phyloP scores from a whole-genome alignment of 163 green algal species.

The Prototheca wickerhamii region DNA sequence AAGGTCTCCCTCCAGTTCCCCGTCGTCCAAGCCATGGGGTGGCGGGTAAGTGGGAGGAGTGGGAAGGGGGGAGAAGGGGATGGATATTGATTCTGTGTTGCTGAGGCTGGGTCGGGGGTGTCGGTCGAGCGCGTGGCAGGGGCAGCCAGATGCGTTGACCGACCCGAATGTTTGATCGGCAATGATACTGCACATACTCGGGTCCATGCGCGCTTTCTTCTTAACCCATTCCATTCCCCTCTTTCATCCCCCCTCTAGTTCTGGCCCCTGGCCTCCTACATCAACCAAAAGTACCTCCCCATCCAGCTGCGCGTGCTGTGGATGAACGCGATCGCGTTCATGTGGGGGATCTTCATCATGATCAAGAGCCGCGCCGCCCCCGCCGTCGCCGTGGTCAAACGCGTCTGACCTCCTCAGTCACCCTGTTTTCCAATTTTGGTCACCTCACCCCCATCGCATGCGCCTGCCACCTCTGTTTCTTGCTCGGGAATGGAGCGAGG shows the following conservation, averaged over 20 bases:
- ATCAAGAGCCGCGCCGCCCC: background rate
- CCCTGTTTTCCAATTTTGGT: no score
- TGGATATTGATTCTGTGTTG: background rate
- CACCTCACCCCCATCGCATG: no score
- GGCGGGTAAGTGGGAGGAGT: slow-evolving; percentile 5
- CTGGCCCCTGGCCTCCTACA: slow-evolving; percentile 60
- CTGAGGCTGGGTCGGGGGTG: background rate
- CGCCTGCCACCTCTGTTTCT: no score
- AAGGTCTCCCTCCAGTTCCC: slow-evolving; percentile 22
- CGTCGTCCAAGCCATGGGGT: slow-evolving; percentile 18
- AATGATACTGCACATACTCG: background rate
- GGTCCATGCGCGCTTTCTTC: background rate
- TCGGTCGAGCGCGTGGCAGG: background rate
- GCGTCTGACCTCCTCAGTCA: no score
- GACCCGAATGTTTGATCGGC: background rate
- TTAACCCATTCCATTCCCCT: no score
- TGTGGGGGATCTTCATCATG: slow-evolving; percentile 32
- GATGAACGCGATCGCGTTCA: slow-evolving; percentile 50
- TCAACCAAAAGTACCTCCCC: slow-evolving; percentile 71
- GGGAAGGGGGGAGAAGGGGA: background rate
- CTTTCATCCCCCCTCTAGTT: slow-evolving; percentile 25
- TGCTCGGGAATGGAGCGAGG: no score
- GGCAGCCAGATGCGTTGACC: background rate
- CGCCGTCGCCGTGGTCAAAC: background rate
- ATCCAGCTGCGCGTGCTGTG: slow-evolving; percentile 75